Percentiles rank a stretch among this genome's conserved stretches.
phyloP scores from a whole-genome alignment of 139 green algal species.

The Coelastrella sp. region DNA sequence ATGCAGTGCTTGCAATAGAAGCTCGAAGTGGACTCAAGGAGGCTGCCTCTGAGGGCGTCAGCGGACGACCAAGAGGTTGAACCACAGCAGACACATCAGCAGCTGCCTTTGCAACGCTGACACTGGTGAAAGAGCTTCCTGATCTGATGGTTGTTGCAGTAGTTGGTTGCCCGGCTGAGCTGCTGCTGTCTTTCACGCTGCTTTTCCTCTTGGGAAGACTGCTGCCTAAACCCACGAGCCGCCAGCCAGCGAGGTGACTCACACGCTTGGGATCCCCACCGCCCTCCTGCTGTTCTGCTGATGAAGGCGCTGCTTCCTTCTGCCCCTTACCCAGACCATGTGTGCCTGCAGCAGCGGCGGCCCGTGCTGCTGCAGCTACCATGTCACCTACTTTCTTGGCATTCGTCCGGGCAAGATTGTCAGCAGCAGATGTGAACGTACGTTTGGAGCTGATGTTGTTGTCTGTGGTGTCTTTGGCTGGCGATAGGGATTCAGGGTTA shows the following conservation, averaged over 20 bases:
- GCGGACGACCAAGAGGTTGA: not conserved
- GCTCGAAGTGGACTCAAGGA: not conserved
- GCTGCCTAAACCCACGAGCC: not conserved
- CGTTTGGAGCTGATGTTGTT: constrained; percentile 7
- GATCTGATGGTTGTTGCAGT: not conserved
- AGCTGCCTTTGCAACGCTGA: not conserved
- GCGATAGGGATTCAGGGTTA: no score
- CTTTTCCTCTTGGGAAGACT: not conserved
- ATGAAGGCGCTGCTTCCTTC: not conserved
- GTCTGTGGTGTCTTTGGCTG: no score
- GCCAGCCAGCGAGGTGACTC: not conserved
- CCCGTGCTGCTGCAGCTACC: constrained; percentile 1
- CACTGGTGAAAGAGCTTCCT: constrained; percentile 2
- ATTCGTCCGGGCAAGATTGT: not conserved
- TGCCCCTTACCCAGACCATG: not conserved
- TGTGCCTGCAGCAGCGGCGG: not conserved
- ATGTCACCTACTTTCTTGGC: not conserved
- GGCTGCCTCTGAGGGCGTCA: not conserved
- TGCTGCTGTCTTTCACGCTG: not conserved
- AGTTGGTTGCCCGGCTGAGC: no score
- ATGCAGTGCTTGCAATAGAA: not conserved
- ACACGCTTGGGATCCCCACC: not conserved
- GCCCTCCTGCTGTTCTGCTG: not conserved
- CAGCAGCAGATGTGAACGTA: not conserved
- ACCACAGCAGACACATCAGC: constrained; percentile 4